These are phyloP conservation scores for Parastagonospora nodorum DNA, from an alignment of 2,329 filamentous ascomycete genomes.

Conservation along the genomic window DNA sequence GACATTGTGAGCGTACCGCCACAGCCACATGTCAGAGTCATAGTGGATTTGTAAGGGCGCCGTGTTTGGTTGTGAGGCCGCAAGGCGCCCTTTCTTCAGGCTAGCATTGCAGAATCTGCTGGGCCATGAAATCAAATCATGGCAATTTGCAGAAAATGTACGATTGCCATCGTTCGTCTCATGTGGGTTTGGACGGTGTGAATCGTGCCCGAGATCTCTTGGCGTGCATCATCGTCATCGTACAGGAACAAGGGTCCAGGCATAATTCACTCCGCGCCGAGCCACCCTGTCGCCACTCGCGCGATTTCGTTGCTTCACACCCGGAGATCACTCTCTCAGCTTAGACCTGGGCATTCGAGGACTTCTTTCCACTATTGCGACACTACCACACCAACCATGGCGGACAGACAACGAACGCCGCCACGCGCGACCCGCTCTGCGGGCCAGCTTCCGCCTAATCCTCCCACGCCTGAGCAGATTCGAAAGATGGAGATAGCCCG, in stretches of 20 bases:
- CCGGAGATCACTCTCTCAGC: background rate
- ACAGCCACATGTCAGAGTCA: slow-evolving; percentile 46
- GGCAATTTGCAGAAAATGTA: background rate
- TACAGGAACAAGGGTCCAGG: slow-evolving; percentile 30
- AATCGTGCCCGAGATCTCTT: slow-evolving; percentile 25
- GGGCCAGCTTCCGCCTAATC: slow-evolving; percentile 50
- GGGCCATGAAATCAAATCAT: background rate
- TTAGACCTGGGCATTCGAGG: background rate
- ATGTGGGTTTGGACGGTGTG: slow-evolving; percentile 10
- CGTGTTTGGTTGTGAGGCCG: slow-evolving; percentile 5
- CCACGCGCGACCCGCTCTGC: slow-evolving; percentile 47
- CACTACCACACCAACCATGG: slow-evolving; percentile 27
- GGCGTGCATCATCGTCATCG: slow-evolving; percentile 37
- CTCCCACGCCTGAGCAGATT: slow-evolving; percentile 65
- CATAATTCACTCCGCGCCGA: slow-evolving; percentile 2
- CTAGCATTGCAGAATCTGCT: background rate
- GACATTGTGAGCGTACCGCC: slow-evolving; percentile 29
- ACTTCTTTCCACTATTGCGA: background rate
- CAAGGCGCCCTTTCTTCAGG: slow-evolving; percentile 24
- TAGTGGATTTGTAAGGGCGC: slow-evolving; percentile 41
- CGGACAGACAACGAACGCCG: slow-evolving; percentile 55
- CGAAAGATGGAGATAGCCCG: slow-evolving; percentile 78
- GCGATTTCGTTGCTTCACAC: background rate
- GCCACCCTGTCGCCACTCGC: slow-evolving; percentile 19
- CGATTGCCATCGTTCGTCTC: slow-evolving; percentile 11